Base-by-base conservation (phyloP, 176 grass and related monocot species). In the Ananas comosus region DNA sequence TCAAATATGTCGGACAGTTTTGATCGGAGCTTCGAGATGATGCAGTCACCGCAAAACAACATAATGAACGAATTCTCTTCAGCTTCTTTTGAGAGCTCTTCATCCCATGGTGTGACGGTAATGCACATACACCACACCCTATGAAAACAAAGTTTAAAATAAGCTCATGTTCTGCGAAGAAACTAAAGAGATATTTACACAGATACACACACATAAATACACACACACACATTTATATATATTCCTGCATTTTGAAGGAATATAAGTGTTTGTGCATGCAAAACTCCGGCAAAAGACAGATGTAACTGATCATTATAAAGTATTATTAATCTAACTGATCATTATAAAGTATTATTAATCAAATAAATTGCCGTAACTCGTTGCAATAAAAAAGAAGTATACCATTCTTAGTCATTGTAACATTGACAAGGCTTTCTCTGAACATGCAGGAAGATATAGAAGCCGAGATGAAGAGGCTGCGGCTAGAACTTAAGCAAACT, bases 391-490 rank as follows among this genome's bases (percentile, higher is more conserved):
- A 33, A 33, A 33, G 29, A 33, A 33, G 3, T 33, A 33, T 33
- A 33, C 29, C 29, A 33, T 33, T 33, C 29, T 33, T 33, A 33
- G 29, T 33, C 0, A 33, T 33, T 33, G 29, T 33, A 33, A 33
- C 29, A 33, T 33, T 33, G 29, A 4, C 29, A 4, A 29, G 28
- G 28, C 28, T 29, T 10, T 72, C 19, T 69, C 17, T 63, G 27
- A 50, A 18, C 51, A n/a, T 51, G 33, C 68, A 84, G 76, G 70
- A 67, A 53, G 76, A 84, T 5, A 59, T 77, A 19, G 81, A 80
- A 76, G 50, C 72, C 50, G 82, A 85, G 67, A 76, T 85, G 72
- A 76, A 51, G 25, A 80, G 82, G 59, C 66, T 85, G 28, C 72
- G 57, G 51, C 58, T 76, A 33, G 77, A 85, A 67, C 72, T 85